These are phyloP conservation scores for Emiliania huxleyi DNA, from an alignment of 78 protist genomes.

Conservation along the genomic window DNA sequence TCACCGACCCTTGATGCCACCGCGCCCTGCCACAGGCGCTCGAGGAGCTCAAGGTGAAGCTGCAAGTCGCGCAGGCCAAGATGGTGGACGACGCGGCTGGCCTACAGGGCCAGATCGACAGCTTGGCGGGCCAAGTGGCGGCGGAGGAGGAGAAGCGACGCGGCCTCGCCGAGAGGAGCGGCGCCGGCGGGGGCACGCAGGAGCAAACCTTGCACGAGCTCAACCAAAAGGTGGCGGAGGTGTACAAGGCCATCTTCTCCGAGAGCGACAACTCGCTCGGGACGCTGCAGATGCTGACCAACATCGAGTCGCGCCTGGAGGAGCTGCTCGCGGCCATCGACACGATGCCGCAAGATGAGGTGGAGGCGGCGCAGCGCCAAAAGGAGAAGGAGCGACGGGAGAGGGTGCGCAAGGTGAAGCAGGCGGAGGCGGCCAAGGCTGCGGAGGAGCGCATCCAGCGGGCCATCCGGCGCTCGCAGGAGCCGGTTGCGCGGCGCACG, in stretches of 20 bases:
- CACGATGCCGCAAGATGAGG: conserved; percentile 29
- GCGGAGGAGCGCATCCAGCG: conserved; percentile 51
- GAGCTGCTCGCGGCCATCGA: conserved; percentile 28
- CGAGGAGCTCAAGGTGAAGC: conserved; percentile 56
- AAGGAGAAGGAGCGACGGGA: conserved; percentile 39
- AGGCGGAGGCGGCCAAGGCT: not conserved
- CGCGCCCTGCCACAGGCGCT: no score
- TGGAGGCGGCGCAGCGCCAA: conserved; percentile 39
- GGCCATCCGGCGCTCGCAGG: conserved; percentile 42
- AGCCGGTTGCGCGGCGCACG: conserved; percentile 7
- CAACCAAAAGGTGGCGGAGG: conserved; percentile 16
- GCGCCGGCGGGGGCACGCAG: not conserved
- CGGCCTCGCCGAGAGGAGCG: not conserved
- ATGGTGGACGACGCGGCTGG: not conserved
- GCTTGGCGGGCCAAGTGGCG: not conserved
- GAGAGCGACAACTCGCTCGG: not conserved
- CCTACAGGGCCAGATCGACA: not conserved
- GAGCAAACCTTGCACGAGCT: conserved; percentile 3
- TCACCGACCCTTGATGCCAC: no score
- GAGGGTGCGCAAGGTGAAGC: conserved; percentile 44
- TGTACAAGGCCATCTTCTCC: not conserved
- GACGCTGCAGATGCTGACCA: conserved; percentile 42
- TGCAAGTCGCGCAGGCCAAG: not conserved
- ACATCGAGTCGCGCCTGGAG: conserved; percentile 44
- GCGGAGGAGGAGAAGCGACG: conserved; percentile 17